Evolutionary conservation across 75 land plant species (phyloP).

Genomic region (Cunninghamia lanceolata): DNA sequence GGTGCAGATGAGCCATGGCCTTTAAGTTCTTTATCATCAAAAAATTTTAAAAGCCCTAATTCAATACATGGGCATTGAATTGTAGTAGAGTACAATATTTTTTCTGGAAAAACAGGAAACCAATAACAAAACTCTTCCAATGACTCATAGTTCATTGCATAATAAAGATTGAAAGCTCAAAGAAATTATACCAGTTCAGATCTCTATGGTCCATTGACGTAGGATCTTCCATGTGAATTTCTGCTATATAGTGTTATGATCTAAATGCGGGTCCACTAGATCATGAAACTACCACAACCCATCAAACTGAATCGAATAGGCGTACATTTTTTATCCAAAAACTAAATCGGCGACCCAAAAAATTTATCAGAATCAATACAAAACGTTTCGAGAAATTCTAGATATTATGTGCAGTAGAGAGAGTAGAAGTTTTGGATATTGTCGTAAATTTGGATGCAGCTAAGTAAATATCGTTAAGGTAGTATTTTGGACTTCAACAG

Average conservation of each 20-base stretch:
- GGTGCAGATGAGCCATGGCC: conserved; percentile 4
- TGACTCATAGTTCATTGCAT: neutral
- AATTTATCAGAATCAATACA: no score
- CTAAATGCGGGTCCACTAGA: neutral
- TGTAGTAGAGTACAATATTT: neutral
- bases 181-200: neutral
- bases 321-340: neutral
- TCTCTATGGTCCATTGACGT: neutral
- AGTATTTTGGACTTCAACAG: no score
- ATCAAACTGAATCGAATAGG: no score
- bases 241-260: neutral
- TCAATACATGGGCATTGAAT: neutral
- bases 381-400: no score
- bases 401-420: no score
- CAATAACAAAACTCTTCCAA: neutral
- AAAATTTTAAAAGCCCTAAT: neutral
- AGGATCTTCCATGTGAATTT: neutral
- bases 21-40: neutral
- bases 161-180: neutral
- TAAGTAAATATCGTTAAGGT: no score
- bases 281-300: neutral
- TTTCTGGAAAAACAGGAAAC: no score
- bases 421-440: no score
- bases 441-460: no score
- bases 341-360: neutral